A percentile compares a stretch with the other conserved stretches of the same genome.
Evolutionary conservation across 2,329 filamentous ascomycete species (phyloP).

Genomic region (Canariomyces notabilis): DNA sequence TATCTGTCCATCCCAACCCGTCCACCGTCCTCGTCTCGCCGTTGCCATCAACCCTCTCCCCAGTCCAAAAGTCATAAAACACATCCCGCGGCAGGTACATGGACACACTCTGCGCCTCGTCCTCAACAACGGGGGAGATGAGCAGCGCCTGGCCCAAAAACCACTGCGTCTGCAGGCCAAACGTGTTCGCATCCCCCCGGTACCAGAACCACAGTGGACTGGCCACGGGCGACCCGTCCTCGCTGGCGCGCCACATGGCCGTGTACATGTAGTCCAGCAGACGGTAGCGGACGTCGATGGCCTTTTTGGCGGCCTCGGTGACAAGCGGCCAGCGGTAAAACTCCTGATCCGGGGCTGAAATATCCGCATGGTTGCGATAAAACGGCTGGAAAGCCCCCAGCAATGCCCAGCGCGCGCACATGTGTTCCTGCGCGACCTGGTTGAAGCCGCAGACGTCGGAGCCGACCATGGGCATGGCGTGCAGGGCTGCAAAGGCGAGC

Average conservation of each 20-base stretch:
- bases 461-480: conserved; percentile 64
- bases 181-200: conserved; percentile 38
- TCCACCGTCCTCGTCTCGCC: conserved; percentile 26
- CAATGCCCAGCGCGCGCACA: conserved; percentile 69
- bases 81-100: conserved; percentile 24
- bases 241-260: conserved; percentile 54
- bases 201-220: conserved; percentile 68
- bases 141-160: conserved; percentile 51
- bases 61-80: conserved; percentile 50
- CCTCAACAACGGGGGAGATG: conserved; percentile 22
- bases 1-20: conserved; percentile 29
- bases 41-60: conserved; percentile 36
- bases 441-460: conserved; percentile 75
- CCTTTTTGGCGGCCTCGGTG: conserved; percentile 54
- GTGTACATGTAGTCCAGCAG: conserved; percentile 74
- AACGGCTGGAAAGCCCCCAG: conserved; percentile 71
- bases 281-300: conserved; percentile 64
- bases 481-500: conserved; percentile 57
- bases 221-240: conserved; percentile 58
- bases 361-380: conserved; percentile 66
- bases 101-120: conserved; percentile 14
- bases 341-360: conserved; percentile 51
- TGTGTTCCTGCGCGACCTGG: conserved; percentile 59
- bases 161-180: conserved; percentile 37
- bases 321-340: conserved; percentile 65